A percentile compares a stretch with the other conserved stretches of the same genome.
Conservation (phyloP, 2,329 filamentous ascomycete genomes). For the Geosmithia putterillii region DNA sequence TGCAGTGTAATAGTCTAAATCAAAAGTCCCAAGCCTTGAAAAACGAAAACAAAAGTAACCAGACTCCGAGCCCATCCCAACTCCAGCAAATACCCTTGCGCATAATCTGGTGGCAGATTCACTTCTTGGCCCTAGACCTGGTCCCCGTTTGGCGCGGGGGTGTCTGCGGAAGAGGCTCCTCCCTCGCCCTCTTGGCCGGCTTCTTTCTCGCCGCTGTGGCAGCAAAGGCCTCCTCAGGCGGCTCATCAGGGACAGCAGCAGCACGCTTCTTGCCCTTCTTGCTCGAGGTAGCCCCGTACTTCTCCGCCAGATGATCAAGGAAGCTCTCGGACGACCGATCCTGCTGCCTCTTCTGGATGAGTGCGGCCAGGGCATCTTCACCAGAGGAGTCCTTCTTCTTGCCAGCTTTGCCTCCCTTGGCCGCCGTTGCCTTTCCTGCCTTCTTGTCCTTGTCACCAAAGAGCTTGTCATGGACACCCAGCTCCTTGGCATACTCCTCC, state of each 20-base stretch:
- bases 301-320: constrained; percentile 63
- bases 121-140: neutral
- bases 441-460: constrained; percentile 38
- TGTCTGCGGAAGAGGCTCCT: neutral
- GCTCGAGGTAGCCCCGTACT: constrained; percentile 45
- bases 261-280: constrained; percentile 40
- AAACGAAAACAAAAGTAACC: neutral
- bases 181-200: neutral
- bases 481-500: constrained; percentile 59
- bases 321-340: constrained; percentile 44
- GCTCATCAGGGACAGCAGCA: constrained; percentile 48
- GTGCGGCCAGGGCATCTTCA: constrained; percentile 51
- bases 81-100: neutral
- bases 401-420: constrained; percentile 12
- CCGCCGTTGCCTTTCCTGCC: constrained; percentile 20
- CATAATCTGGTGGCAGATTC: neutral
- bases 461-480: constrained; percentile 61
- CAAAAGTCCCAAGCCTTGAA: neutral
- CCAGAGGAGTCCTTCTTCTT: constrained; percentile 27
- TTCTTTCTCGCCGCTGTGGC: constrained; percentile 34
- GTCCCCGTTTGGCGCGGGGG: neutral
- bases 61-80: neutral
- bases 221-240: constrained; percentile 49
- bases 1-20: too few relatives aligned
- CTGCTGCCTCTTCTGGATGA: constrained; percentile 63